Percentiles rank a stretch among this genome's conserved stretches.
phyloP scores from a whole-genome alignment of 1,139 yeast species.

The Saccharomyces hybrid region DNA sequence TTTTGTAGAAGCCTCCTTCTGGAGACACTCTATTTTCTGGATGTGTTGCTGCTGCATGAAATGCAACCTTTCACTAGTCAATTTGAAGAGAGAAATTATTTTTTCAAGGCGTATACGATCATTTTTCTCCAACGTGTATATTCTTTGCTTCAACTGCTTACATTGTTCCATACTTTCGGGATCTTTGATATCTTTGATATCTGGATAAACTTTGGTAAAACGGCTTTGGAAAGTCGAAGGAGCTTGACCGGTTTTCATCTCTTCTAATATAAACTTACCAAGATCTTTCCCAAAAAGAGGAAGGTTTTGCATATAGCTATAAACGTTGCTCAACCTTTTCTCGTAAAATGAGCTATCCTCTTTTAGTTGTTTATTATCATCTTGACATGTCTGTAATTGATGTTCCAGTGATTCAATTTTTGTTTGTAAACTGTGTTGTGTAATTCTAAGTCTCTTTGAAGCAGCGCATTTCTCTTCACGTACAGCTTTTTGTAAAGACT shows the following conservation, averaged over 20 bases:
- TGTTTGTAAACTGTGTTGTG: too few relatives aligned
- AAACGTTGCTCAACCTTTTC: neutral
- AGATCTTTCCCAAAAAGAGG: neutral
- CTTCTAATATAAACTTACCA: neutral
- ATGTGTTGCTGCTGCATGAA: neutral
- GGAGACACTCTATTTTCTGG: neutral
- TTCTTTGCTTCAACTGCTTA: neutral
- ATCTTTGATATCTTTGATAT: neutral
- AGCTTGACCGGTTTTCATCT: neutral
- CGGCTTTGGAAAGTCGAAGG: neutral
- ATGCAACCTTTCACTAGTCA: neutral
- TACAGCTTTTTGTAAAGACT: too few relatives aligned
- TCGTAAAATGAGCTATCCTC: neutral
- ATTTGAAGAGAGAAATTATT: neutral
- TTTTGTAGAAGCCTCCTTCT: neutral
- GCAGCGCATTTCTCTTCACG: too few relatives aligned
- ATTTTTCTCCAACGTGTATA: neutral
- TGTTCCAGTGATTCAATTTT: neutral
- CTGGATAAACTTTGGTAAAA: neutral
- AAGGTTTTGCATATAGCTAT: neutral
- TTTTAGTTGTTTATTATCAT: neutral
- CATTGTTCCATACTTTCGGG: neutral
- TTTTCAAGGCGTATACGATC: neutral
- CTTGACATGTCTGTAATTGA: neutral
- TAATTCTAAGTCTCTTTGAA: too few relatives aligned